Base-by-base conservation (phyloP, 257 asterid species). In the Solanum appendiculatum region DNA sequence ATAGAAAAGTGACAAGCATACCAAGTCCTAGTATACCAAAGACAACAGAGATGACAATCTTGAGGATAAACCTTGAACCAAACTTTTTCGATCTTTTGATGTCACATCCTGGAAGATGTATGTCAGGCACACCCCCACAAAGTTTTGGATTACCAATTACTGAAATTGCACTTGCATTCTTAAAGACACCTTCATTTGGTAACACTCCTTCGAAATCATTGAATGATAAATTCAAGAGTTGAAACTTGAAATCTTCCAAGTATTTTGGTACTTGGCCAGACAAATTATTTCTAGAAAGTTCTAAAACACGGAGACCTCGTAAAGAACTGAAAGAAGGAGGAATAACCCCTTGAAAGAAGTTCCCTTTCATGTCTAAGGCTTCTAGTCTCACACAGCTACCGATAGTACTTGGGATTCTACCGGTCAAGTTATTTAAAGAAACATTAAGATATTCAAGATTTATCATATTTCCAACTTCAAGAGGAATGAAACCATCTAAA, bases 251-350 rank as follows among this genome's bases (percentile, higher is more conserved):
- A 14, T n/a, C 86, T 13, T 44, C 63, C 64, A 89, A 60, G 85
- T 66, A 89, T n/a, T 27, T 72, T 37, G 91, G 91, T 68, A 89
- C 44, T 34, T 36, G 85, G 44, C 91, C 91, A 40, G 89, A 40
- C 9, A 89, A 60, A 40, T 89, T 85, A 82, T 89, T 89, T 20
- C 68, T 75, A 33, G 91, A 87, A 81, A 89, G 86, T 73, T 89
- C 85, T 46, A 89, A 74, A 33, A 85, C 70, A 69, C 23, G 90
- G 56, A 87, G 83, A 18, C 90, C 89, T 77, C 86, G 64, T 75
- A 89, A 86, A 51, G 87, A 85, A 86, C 77, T 85, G 16, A 89
- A 54, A 16, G 60, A 86, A 36, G 87, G 88, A 46, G 86, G 90
- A 10, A 89, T 60, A 46, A 20, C 46, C 64, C 87, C 90, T 18